phyloP scores from a whole-genome alignment of 371 early-diverging fungal species.

The Actinomortierella wolfii region DNA sequence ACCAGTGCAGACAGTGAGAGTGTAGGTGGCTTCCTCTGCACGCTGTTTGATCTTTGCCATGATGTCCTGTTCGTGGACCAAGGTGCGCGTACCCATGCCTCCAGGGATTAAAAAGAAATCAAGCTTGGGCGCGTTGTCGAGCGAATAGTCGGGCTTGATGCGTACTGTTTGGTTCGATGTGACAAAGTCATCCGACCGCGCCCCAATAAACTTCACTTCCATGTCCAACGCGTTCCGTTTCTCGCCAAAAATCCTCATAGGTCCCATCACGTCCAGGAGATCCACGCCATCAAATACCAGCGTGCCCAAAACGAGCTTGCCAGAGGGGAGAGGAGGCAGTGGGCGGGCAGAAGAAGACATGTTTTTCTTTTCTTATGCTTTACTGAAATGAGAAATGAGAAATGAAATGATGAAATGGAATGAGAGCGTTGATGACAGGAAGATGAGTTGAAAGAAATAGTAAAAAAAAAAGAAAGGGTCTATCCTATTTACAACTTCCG shows the following conservation, averaged over 20 bases:
- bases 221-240: conserved; percentile 3
- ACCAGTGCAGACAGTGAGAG: conserved; percentile 47
- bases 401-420: too few species aligned
- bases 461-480: too few species aligned
- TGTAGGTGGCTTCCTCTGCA: conserved; percentile 7
- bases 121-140: conserved; percentile 16
- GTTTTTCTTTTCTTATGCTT: too few species aligned
- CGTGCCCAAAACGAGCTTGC: conserved; percentile 4
- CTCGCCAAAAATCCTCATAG: conserved; percentile 15
- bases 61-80: neutral
- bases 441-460: too few species aligned
- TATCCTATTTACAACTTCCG: too few species aligned
- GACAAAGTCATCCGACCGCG: conserved; percentile 13
- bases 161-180: conserved; percentile 1
- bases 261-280: conserved; percentile 18
- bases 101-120: conserved; percentile 23
- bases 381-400: too few species aligned
- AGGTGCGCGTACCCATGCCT: conserved; percentile 4
- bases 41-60: neutral
- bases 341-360: neutral
- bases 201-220: conserved; percentile 6
- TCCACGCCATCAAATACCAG: conserved; percentile 13
- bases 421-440: too few species aligned
- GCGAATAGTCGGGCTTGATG: conserved; percentile 16
- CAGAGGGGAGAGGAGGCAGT: conserved; percentile 7